Evolutionary conservation across 2,329 filamentous ascomycete genomes (phyloP), one percentile per base, ranked within the genome.

Genomic region (Xylaria sp.): DNA sequence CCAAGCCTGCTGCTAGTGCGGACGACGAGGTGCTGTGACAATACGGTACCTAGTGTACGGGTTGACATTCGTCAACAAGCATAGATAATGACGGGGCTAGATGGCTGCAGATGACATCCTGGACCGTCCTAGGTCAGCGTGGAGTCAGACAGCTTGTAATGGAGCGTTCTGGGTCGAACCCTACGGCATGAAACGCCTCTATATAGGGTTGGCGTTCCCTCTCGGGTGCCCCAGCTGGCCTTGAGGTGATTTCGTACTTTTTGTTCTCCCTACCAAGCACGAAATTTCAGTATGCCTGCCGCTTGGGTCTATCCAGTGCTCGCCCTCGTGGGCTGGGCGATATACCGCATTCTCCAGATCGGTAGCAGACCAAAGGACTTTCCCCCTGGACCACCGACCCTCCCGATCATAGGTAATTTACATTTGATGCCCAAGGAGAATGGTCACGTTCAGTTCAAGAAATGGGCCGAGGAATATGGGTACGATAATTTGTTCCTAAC

Each of bases 381-480:
- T 34, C 72, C 72, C 44, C 72, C 72, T 8, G 72, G 72, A 34
- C 72, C 72, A n/a, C 72, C 71, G 25, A 74, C 72, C 18, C 48
- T 74, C 34, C 72, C 72, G 3, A 66, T 74, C 48, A 39, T 74
- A 54, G 72, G 72, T 34, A 74, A 74, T 54, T 23, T 73, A 39
- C 72, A 74, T 55, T 61, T 70, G 25, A 74, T 74, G 69, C 72
- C 72, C 44, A 67, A 66, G 20, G 70, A 73, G 39, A 70, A 74
- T 60, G 69, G 66, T 1, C 72, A 74, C 51, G 65, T 73, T 23
- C 72, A 74, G 54, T 74, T 74, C 57, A 72, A 74, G 57, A 73
- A 74, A 62, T 74, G 72, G 72, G 72, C 72, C 2, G 66, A 74
- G 12, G 72, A 74, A 73, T 74, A 74, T 23, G 72, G 72, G 72